Evolutionary conservation across 108 stramenopile species (phyloP).

Genomic region (Aureococcus anophagefferens): DNA sequence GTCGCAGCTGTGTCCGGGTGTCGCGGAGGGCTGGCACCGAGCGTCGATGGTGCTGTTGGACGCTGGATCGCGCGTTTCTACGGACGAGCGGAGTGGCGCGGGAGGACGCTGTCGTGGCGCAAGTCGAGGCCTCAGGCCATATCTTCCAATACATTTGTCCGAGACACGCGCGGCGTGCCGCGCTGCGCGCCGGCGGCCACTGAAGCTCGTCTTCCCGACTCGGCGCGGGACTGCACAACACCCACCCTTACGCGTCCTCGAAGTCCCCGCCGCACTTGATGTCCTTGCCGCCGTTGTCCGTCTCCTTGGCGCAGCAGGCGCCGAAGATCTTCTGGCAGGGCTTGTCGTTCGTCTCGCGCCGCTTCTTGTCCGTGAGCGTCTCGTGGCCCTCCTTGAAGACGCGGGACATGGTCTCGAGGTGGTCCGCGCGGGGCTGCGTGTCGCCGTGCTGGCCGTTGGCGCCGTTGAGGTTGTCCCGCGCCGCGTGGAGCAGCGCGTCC

Average conservation of each 20-base stretch:
- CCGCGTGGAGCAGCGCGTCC: not conserved
- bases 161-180: no score
- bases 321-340: not conserved
- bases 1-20: no score
- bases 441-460: not conserved
- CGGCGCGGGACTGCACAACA: no score
- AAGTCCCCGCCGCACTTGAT: conserved; percentile 1
- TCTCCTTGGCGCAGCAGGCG: not conserved
- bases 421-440: not conserved
- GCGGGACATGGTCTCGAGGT: not conserved
- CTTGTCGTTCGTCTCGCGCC: not conserved
- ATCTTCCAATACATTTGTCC: no score
- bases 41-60: no score
- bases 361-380: not conserved
- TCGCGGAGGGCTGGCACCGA: no score
- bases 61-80: no score
- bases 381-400: not conserved
- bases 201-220: no score
- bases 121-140: no score
- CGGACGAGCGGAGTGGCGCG: no score
- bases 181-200: no score
- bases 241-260: not conserved
- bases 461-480: not conserved
- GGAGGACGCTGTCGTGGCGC: no score
- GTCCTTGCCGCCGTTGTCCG: not conserved